A percentile compares a stretch with the other conserved stretches of the same genome.
Conservation (phyloP, 1,284 basidiomycete genomes). For the Pseudozyma sp. region DNA sequence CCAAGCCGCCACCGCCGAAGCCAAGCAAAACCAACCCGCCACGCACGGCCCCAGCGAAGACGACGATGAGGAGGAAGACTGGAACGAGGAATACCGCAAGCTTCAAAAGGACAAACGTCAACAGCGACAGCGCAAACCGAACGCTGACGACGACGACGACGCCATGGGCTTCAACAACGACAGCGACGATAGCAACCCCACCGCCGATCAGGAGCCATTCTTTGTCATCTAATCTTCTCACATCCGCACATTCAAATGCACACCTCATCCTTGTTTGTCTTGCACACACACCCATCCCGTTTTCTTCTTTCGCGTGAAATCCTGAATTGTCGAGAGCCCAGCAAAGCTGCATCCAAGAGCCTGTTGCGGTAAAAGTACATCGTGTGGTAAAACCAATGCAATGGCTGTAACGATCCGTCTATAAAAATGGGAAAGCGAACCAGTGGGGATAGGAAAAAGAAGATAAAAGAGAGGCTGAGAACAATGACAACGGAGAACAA, state of each 20-base stretch:
- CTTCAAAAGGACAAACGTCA: slow-evolving; percentile 48
- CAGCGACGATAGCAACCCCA: neutral
- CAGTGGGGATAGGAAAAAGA: neutral
- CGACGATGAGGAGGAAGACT: slow-evolving; percentile 54
- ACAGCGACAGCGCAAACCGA: slow-evolving; percentile 9
- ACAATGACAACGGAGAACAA: too few relatives aligned
- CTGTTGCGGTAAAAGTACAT: slow-evolving; percentile 17
- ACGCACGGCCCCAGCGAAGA: slow-evolving; percentile 12
- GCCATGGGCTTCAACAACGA: neutral
- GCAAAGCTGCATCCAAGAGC: neutral
- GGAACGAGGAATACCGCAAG: slow-evolving; percentile 56
- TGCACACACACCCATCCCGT: neutral
- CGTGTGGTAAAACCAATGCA: neutral
- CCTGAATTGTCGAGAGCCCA: too few relatives aligned
- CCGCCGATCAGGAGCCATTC: slow-evolving; percentile 24
- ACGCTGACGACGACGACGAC: slow-evolving; percentile 6
- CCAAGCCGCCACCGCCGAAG: neutral
- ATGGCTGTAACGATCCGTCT: slow-evolving; percentile 1
- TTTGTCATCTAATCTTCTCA: slow-evolving; percentile 27
- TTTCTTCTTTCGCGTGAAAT: too few relatives aligned
- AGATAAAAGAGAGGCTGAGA: neutral
- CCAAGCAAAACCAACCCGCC: neutral
- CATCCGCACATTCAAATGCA: neutral
- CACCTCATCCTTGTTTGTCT: too few relatives aligned
- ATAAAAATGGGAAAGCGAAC: neutral